Evolutionary conservation across 495 filamentous ascomycete species (phyloP), one percentile per base, ranked within the genome.

Genomic region (Chaetomium tenue): DNA sequence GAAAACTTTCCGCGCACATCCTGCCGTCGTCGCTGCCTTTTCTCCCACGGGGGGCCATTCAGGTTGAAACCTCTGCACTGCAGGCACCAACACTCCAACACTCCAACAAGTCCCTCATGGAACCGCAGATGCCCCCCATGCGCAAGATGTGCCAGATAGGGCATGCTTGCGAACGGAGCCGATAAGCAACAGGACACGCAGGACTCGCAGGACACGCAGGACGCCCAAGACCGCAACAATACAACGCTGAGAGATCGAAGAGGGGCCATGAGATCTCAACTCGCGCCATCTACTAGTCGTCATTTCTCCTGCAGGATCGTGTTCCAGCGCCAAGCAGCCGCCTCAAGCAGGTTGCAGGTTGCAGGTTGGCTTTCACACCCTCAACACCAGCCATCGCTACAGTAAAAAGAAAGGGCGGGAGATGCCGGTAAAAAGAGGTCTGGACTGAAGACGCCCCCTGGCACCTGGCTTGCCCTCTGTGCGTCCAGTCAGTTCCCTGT

Each of bases 261-360:
- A 22, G 22, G 23, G 52, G 40, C 18, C 15, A n/a, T 6, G 12
- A 48, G 26, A 56, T 63, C 51, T 57, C 40, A 54, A 37, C 37
- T 63, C n/a, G 52, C 61, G 51, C 61, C 39, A 63, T 62, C 61
- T 48, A 15, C 28, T 30, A 30, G 60, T 62, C 61, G 61, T 56
- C 61, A 63, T 55, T n/a, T 46, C 25, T 39, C 61, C 18, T 63
- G 61, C 61, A 63, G 61, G 61, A 63, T 63, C 61, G 9, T 63
- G 61, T 63, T 63, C 42, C 51, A 46, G 39, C 59, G 60, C 39
- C 51, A 63, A 63, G 52, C 52, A n/a, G 33, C 39, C 42, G 22
- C 30, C 28, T 61, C 50, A 22, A 61, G 22, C 59, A 44, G 26
- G 42, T 33, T 25, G 16, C 33, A 53, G 22, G 13, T 16, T 37